Percentiles rank a stretch among this genome's conserved stretches.
These are phyloP conservation scores for Eucalyptus urophylla DNA, from an alignment of 345 rosid species.

Conservation along the genomic window DNA sequence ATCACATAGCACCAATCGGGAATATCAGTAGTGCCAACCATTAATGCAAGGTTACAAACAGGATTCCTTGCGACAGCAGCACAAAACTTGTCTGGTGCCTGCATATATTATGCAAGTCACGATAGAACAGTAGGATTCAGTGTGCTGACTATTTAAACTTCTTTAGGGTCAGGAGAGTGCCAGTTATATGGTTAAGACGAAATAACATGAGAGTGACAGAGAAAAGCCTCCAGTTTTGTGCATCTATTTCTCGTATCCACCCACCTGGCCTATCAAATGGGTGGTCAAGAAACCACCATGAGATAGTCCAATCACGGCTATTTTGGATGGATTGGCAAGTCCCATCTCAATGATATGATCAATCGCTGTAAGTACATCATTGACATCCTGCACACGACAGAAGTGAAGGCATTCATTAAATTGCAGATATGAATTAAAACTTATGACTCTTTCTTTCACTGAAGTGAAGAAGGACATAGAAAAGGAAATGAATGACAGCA, in stretches of 20 bases:
- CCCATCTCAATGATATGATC: constrained; percentile 55
- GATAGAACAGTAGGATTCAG: background rate
- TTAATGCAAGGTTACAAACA: constrained; percentile 63
- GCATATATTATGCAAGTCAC: background rate
- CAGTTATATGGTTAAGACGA: background rate
- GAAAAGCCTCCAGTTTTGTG: background rate
- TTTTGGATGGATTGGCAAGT: constrained; percentile 59
- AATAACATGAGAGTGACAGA: background rate
- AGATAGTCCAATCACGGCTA: constrained; percentile 76
- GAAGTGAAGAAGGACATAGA: background rate
- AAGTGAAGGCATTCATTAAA: background rate
- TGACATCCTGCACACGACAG: constrained; percentile 51
- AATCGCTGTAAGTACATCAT: constrained; percentile 70
- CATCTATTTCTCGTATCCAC: background rate
- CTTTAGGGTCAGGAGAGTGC: background rate
- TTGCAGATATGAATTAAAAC: background rate
- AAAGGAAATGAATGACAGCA: background rate
- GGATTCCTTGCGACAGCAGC: constrained; percentile 91
- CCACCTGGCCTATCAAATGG: constrained; percentile 96
- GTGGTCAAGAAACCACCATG: constrained; percentile 96
- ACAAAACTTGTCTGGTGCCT: constrained; percentile 83
- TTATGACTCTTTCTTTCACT: background rate
- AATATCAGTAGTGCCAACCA: constrained; percentile 82
- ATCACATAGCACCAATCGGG: constrained; percentile 86
- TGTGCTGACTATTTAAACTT: background rate